Evolutionary conservation across 768 basidiomycete genomes (phyloP).

Genomic region (Tricholoma bakamatsutake): DNA sequence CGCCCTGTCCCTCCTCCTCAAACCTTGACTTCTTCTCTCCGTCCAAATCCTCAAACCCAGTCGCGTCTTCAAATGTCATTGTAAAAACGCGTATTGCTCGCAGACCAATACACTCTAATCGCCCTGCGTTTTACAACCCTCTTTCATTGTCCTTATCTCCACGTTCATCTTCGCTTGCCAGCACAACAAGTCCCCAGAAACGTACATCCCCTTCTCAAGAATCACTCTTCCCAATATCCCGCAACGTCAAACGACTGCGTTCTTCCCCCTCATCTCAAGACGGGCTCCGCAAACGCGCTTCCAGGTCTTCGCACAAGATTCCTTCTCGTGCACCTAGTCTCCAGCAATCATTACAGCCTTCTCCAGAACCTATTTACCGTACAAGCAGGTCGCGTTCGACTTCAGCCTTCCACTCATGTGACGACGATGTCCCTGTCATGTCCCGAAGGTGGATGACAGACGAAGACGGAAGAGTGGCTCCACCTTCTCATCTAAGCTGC

Average conservation of each 20-base stretch:
- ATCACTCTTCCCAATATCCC: conserved; percentile 22
- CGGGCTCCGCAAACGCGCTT: conserved; percentile 27
- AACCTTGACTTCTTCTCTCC: conserved; percentile 29
- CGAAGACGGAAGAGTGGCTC: conserved; percentile 47
- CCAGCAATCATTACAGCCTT: conserved; percentile 33
- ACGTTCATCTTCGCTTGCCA: conserved; percentile 24
- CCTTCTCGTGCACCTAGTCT: conserved; percentile 41
- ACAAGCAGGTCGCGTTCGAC: conserved; percentile 61
- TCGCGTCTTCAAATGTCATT: conserved; percentile 25
- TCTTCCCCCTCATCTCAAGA: conserved; percentile 17
- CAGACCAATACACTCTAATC: conserved; percentile 13
- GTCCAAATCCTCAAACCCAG: conserved; percentile 19
- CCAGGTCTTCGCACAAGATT: conserved; percentile 26
- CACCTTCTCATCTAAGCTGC: conserved; percentile 51
- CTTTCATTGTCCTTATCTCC: conserved; percentile 13
- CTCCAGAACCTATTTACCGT: conserved; percentile 52
- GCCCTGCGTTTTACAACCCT: conserved; percentile 9
- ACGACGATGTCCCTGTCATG: conserved; percentile 28
- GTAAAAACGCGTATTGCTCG: conserved; percentile 28
- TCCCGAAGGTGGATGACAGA: conserved; percentile 45
- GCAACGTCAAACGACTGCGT: conserved; percentile 36
- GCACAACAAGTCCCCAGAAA: conserved; percentile 24
- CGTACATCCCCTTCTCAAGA: conserved; percentile 24
- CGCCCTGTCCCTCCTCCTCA: conserved; percentile 16
- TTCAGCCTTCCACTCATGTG: conserved; percentile 41